Base-by-base conservation (phyloP, 192 early-diverging fungal species). In the Coemansia sp. region DNA sequence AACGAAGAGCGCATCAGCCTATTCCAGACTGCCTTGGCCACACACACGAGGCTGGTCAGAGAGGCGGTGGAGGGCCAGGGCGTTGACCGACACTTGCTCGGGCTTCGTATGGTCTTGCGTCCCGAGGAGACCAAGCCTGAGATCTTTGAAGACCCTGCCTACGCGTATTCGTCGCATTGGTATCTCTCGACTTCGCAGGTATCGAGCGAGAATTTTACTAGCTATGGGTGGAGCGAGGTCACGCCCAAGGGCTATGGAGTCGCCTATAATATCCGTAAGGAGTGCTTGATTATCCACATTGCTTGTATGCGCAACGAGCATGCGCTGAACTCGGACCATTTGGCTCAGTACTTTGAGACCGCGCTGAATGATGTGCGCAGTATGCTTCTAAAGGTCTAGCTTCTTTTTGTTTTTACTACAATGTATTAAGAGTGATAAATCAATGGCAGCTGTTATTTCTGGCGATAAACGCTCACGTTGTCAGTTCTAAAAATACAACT, bases 131-230 rank as follows among this genome's bases (percentile, higher is more conserved):
- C 75, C 29, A 91, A 90, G 84, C 97, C 97, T 4, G 78, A 74
- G 23, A 85, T 99, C 37, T 99, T 97, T 73, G 85, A 86, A 3
- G 96, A 98, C 74, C 93, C 94, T 5, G 86, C 93, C 7, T 96
- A 91, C 72, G 76, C 86, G 45, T 85, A 89, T 62, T 93, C 94
- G 23, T 86, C 84, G 58, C 95, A 96, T 84, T 99, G 97, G 97
- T 91, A 88, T 75, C 76, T 99, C 59, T 95, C 93, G 17, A 98
- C 96, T 1, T 95, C 93, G 34, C 97, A 99, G 79, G 87, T 99
- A 50, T 86, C 91, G 9, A 93, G 93, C 59, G 94, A 95, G 70
- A 82, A 94, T 82, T 97, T 94, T 86, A 87, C 91, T 63, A 95
- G 95, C 66, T 99, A 98, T 70, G 97, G 97, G 14, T 93, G 91